Conservation (phyloP, 192 early-diverging fungal species). For the Backusella luteola region DNA sequence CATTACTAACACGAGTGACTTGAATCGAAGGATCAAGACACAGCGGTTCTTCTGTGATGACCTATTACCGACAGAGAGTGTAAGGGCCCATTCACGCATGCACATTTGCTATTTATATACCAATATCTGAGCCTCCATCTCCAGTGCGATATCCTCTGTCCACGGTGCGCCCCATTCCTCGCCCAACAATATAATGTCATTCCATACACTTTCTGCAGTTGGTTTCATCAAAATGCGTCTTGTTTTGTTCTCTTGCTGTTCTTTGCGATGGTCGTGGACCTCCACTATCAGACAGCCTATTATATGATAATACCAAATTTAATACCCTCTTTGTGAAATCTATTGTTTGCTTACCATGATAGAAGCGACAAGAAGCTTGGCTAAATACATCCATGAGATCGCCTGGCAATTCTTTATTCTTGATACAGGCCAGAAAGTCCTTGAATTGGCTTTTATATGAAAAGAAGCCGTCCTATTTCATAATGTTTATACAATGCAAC, state of each 20-base stretch:
- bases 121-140: conserved; percentile 65
- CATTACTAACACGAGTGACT: conserved; percentile 67
- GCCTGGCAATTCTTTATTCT: conserved; percentile 53
- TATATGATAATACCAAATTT: conserved; percentile 19
- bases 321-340: background rate
- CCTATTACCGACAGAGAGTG: conserved; percentile 15
- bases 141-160: conserved; percentile 54
- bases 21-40: conserved; percentile 69
- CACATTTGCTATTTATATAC: conserved; percentile 48
- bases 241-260: conserved; percentile 1
- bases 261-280: conserved; percentile 60
- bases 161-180: conserved; percentile 44
- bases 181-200: conserved; percentile 47
- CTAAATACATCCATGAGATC: conserved; percentile 70
- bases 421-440: conserved; percentile 50
- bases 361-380: conserved; percentile 51
- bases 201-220: conserved; percentile 53
- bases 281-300: conserved; percentile 69
- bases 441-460: conserved; percentile 56
- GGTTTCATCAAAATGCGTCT: conserved; percentile 48
- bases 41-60: conserved; percentile 66
- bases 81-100: conserved; percentile 8
- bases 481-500: no score
- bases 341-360: conserved; percentile 38
- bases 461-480: conserved; percentile 47